Conservation (phyloP, 768 basidiomycete species). For the Kondoa malvinella region DNA sequence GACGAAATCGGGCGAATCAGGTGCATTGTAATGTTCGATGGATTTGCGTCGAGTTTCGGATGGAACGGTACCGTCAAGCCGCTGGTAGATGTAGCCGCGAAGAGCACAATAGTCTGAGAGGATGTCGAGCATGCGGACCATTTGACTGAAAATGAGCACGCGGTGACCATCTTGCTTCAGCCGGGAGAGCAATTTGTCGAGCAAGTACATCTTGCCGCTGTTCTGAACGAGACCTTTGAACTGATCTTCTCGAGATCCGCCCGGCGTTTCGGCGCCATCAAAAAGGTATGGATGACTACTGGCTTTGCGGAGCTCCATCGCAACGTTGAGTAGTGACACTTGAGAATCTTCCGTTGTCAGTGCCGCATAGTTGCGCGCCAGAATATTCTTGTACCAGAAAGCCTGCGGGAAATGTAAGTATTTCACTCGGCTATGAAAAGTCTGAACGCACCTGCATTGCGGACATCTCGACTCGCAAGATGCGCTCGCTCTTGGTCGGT, state of each 20-base stretch:
- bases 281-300: conserved; percentile 93
- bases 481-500: conserved; percentile 95
- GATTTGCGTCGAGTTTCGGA: conserved; percentile 86
- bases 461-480: conserved; percentile 92
- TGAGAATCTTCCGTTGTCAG: conserved; percentile 60
- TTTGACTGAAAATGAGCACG: conserved; percentile 91
- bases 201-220: conserved; percentile 92
- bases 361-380: conserved; percentile 90
- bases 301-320: conserved; percentile 94
- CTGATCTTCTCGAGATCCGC: conserved; percentile 55
- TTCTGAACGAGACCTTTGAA: conserved; percentile 95
- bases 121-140: conserved; percentile 98
- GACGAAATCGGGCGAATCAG: conserved; percentile 83
- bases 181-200: conserved; percentile 85
- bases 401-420: conserved; percentile 10
- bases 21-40: conserved; percentile 91
- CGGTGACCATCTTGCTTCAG: conserved; percentile 84
- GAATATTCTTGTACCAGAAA: conserved; percentile 96
- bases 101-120: conserved; percentile 89
- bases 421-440: neutral
- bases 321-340: conserved; percentile 94
- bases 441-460: conserved; percentile 53
- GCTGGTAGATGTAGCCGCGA: conserved; percentile 78
- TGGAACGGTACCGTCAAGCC: conserved; percentile 76
- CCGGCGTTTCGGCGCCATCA: conserved; percentile 69